Percentiles rank a stretch among this genome's conserved stretches.
phyloP scores from a whole-genome alignment of 2,329 filamentous ascomycete species.

The Phialocephala subalpina region DNA sequence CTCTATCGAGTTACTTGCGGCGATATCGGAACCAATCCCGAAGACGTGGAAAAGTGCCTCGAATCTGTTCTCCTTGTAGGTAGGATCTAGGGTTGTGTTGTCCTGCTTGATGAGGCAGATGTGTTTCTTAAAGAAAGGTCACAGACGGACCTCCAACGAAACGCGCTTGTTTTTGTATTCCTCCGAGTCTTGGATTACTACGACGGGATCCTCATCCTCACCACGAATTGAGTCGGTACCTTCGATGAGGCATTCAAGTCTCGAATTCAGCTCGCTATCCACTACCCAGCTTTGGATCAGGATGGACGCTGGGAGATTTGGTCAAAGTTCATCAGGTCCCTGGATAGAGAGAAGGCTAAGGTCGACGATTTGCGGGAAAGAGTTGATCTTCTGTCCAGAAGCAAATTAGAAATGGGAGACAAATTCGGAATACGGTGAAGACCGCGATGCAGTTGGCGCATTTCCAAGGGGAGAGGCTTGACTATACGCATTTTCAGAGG shows the following conservation, averaged over 20 bases:
- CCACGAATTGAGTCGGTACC: conserved; percentile 48
- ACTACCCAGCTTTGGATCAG: conserved; percentile 33
- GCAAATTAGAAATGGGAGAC: conserved; percentile 40
- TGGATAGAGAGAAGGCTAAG: conserved; percentile 6
- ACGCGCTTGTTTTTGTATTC: conserved; percentile 37
- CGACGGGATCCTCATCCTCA: conserved; percentile 51
- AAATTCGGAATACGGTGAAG: conserved; percentile 44
- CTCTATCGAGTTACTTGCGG: conserved; percentile 66
- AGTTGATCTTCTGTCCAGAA: background rate
- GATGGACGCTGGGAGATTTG: conserved; percentile 18
- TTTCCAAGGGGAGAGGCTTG: too few relatives aligned
- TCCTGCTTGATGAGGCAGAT: conserved; percentile 40
- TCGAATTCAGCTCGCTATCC: conserved; percentile 45
- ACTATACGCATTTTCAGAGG: too few relatives aligned
- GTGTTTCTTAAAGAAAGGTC: conserved; percentile 30
- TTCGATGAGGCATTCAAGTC: conserved; percentile 49
- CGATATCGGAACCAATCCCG: conserved; percentile 72
- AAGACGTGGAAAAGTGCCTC: conserved; percentile 62
- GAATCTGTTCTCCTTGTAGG: conserved; percentile 30
- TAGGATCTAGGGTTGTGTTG: conserved; percentile 30
- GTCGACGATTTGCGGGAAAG: background rate
- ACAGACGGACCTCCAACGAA: conserved; percentile 25
- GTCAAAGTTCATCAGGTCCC: conserved; percentile 25
- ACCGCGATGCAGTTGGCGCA: conserved; percentile 34
- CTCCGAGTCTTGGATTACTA: conserved; percentile 51